A percentile compares a stretch with the other conserved stretches of the same genome.
These are phyloP conservation scores for Chlamydomonas applanata DNA, from an alignment of 139 green algal genomes.

Conservation along the genomic window DNA sequence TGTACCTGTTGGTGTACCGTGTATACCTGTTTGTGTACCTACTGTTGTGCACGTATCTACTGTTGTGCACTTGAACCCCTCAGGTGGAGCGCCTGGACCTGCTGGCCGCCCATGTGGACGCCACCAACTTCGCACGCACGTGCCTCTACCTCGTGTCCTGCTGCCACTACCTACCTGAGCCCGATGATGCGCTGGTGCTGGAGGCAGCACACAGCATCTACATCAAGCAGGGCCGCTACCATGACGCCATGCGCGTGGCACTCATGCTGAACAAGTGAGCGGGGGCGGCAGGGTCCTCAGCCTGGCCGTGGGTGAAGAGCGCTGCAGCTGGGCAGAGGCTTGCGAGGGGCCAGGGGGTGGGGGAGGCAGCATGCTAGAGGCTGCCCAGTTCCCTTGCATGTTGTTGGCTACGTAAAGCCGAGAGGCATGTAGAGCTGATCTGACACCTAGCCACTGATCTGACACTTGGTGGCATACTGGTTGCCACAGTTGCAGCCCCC, in stretches of 20 bases:
- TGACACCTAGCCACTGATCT: too few species aligned
- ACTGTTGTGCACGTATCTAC: background rate
- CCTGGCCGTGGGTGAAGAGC: too few species aligned
- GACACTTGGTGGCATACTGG: too few species aligned
- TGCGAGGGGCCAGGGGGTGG: too few species aligned
- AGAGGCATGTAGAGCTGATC: too few species aligned
- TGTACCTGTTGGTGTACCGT: background rate
- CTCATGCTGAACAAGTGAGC: constrained; percentile 30
- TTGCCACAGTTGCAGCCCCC: background rate
- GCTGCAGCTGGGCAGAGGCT: too few species aligned
- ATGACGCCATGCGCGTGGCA: constrained; percentile 85
- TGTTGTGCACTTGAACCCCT: constrained; percentile 24
- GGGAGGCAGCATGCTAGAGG: too few species aligned
- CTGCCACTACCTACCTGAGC: constrained; percentile 89
- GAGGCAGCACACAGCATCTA: constrained; percentile 81
- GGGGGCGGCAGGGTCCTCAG: background rate
- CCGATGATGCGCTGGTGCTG: constrained; percentile 86
- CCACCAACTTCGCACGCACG: constrained; percentile 83
- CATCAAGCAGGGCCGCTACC: constrained; percentile 60
- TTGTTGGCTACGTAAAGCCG: too few species aligned
- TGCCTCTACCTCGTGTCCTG: constrained; percentile 94
- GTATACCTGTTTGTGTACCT: background rate
- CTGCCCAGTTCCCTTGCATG: too few species aligned
- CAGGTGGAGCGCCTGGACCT: constrained; percentile 86
- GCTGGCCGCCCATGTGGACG: constrained; percentile 78